phyloP scores from a whole-genome alignment of 371 early-diverging fungal genomes.

The Apophysomyces ossiformis region DNA sequence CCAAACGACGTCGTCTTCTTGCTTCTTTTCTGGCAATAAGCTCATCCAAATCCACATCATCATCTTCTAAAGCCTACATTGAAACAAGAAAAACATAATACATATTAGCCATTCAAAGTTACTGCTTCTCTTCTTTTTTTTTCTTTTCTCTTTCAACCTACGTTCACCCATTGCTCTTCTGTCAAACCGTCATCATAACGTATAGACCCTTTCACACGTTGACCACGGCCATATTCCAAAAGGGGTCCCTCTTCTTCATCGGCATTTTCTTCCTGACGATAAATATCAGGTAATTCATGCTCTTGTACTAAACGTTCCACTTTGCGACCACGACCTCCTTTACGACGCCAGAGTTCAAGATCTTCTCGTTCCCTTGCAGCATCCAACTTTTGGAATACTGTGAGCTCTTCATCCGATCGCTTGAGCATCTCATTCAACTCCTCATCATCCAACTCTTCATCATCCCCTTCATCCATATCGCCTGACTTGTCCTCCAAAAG shows the following conservation, averaged over 20 bases:
- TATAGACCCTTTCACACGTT: slow-evolving; percentile 69
- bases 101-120: no score
- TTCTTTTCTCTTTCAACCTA: slow-evolving; percentile 27
- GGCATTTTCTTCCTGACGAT: slow-evolving; percentile 57
- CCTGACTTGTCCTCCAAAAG: slow-evolving; percentile 29
- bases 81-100: background rate
- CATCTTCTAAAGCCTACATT: slow-evolving; percentile 25
- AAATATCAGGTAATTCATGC: slow-evolving; percentile 80
- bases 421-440: slow-evolving; percentile 88
- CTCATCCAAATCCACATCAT: slow-evolving; percentile 24
- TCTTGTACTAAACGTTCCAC: slow-evolving; percentile 79
- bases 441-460: slow-evolving; percentile 74
- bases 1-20: slow-evolving; percentile 18
- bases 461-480: slow-evolving; percentile 55
- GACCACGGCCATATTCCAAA: slow-evolving; percentile 73
- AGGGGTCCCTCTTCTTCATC: slow-evolving; percentile 15
- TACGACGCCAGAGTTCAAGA: slow-evolving; percentile 19
- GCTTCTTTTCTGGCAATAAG: slow-evolving; percentile 22
- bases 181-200: slow-evolving; percentile 92
- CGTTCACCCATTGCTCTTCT: slow-evolving; percentile 91
- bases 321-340: slow-evolving; percentile 28
- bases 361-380: slow-evolving; percentile 60
- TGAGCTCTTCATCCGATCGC: slow-evolving; percentile 77
- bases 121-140: slow-evolving; percentile 5
- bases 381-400: slow-evolving; percentile 76